Base-by-base conservation (phyloP, 1,139 yeast genomes). In the Petasospora rhodanensis region DNA sequence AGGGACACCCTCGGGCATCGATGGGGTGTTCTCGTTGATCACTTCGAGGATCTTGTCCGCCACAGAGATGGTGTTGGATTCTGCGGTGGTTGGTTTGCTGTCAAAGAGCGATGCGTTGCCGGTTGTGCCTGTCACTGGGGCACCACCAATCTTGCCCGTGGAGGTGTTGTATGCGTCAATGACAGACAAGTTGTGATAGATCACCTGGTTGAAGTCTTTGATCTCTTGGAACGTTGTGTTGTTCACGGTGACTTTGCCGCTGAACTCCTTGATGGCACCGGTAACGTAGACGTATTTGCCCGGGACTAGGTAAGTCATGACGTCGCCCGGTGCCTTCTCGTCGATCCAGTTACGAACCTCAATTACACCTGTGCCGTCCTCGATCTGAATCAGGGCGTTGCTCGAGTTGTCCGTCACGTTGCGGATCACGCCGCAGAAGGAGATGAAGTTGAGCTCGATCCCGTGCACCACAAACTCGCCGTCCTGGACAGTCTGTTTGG, bases 311-410 rank as follows among this genome's bases (percentile, higher is more conserved):
- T 49, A 51, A 1, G 64, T 55, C 5, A 61, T 43, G 6, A 64
- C 54, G 23, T 59, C 54, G 27, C 64, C 66, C 22, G 41, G 45
- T 12, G 51, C 33, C 6, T 59, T 51, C 33, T 76, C 77, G 42
- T 79, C 79, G 29, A 74, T 64, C 89, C 93, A 84, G 45, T 72
- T 70, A 46, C 83, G 72, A 26, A 83, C 70, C 28, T 81, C 86
- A 15, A 79, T 63, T 4, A 76, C 66, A 1, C 94, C 95, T 0
- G 96, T 82, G 4, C 95, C 95, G 54, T 89, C 96, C 50, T 86
- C 95, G 14, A 86, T 54, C 18, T 79, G 72, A 37, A 82, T 58
- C 11, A 64, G 61, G 24, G 79, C 61, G 36, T 58, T 59, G 14
- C 79, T 66, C 0, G 79, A 68, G 31, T 70, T 70, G 33, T 73